Conservation (phyloP, 2,329 filamentous ascomycete species). For the Stagonosporopsis cucurbitacearum region DNA sequence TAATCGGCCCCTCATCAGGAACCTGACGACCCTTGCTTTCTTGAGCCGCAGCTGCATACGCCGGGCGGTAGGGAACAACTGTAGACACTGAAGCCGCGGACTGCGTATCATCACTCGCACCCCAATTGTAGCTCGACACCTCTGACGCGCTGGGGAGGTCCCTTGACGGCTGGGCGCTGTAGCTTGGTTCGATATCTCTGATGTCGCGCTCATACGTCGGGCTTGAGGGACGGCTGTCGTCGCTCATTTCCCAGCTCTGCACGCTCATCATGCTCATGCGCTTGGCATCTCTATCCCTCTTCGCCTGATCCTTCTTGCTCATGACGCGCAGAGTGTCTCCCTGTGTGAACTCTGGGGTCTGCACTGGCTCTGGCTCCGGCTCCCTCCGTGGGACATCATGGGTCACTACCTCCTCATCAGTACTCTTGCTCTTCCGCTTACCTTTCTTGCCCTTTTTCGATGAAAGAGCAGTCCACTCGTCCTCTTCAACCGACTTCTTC, state of each 20-base stretch:
- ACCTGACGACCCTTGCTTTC: neutral
- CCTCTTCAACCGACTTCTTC: constrained; percentile 37
- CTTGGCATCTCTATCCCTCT: constrained; percentile 43
- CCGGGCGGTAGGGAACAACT: constrained; percentile 9
- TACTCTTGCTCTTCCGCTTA: constrained; percentile 33
- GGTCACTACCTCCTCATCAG: constrained; percentile 31
- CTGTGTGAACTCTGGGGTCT: constrained; percentile 18
- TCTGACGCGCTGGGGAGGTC: constrained; percentile 16
- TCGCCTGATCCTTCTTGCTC: constrained; percentile 50
- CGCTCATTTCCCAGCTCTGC: constrained; percentile 42
- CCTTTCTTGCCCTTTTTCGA: constrained; percentile 36
- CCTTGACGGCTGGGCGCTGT: neutral
- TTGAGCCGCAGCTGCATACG: neutral
- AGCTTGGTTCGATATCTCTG: constrained; percentile 14
- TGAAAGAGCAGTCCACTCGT: constrained; percentile 22
- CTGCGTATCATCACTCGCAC: constrained; percentile 14
- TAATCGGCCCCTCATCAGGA: constrained; percentile 6
- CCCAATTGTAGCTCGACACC: constrained; percentile 10
- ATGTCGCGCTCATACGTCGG: constrained; percentile 43
- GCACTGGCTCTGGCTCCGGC: constrained; percentile 11
- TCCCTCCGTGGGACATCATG: constrained; percentile 26
- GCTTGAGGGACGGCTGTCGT: constrained; percentile 32
- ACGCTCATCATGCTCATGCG: constrained; percentile 32
- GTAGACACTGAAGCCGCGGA: constrained; percentile 12
- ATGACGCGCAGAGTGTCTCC: constrained; percentile 32